phyloP scores from a whole-genome alignment of 345 rosid genomes.

The Dimocarpus longan region DNA sequence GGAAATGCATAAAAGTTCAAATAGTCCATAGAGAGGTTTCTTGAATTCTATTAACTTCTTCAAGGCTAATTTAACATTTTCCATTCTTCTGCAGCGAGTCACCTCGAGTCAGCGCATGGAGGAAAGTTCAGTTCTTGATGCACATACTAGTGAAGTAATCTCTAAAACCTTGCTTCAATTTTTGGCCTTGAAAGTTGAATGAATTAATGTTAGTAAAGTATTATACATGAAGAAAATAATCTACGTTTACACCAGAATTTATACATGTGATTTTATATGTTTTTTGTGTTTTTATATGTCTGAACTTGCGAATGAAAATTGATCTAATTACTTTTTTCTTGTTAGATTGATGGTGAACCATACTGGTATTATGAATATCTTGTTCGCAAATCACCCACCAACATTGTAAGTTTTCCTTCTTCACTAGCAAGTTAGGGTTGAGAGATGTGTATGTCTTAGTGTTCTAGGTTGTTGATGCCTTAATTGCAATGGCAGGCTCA shows the following conservation, averaged over 20 bases:
- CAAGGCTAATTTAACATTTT: constrained; percentile 25
- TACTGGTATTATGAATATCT: constrained; percentile 92
- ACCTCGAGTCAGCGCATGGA: constrained; percentile 87
- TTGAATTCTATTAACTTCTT: constrained; percentile 12
- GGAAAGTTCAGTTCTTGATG: constrained; percentile 90
- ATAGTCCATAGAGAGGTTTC: neutral
- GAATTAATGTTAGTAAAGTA: neutral
- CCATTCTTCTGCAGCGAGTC: constrained; percentile 64
- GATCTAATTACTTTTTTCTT: constrained; percentile 1
- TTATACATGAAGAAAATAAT: neutral
- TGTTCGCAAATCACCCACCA: constrained; percentile 88
- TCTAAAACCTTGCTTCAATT: constrained; percentile 22
- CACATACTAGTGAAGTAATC: constrained; percentile 66
- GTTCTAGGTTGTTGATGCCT: constrained; percentile 17
- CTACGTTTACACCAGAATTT: neutral
- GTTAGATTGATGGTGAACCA: constrained; percentile 82
- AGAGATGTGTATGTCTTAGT: neutral
- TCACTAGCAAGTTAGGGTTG: neutral
- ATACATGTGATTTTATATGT: neutral
- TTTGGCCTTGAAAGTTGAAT: neutral
- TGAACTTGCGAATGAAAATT: neutral
- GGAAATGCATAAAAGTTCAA: constrained; percentile 2
- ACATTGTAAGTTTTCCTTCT: constrained; percentile 45
- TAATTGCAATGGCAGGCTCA: constrained; percentile 54
- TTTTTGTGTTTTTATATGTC: neutral